Evolutionary conservation across 805 yeast species (phyloP).

Genomic region (Yarrowia bubula): DNA sequence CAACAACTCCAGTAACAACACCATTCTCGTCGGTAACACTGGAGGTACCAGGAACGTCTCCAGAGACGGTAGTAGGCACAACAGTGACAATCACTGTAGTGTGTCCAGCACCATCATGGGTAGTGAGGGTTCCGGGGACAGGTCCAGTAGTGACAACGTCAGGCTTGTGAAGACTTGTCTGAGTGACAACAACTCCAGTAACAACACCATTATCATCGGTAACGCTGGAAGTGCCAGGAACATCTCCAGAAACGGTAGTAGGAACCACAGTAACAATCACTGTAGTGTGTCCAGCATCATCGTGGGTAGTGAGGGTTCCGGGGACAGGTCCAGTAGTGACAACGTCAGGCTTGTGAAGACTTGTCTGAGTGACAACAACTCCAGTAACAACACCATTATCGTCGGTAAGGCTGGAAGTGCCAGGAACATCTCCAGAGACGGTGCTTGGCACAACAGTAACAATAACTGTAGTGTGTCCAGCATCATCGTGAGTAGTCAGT

Average conservation of each 20-base stretch:
- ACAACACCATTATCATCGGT: not conserved
- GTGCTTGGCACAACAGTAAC: no score
- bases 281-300: not conserved
- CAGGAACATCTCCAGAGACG: no score
- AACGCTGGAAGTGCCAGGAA: not conserved
- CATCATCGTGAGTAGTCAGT: not conserved
- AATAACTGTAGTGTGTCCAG: not conserved
- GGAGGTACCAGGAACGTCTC: not conserved
- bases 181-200: not conserved
- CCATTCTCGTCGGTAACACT: not conserved
- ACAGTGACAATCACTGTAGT: not conserved
- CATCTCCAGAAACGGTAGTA: not conserved
- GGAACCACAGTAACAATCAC: no score
- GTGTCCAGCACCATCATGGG: not conserved
- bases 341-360: not conserved
- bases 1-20: not conserved
- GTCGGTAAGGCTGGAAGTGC: no score
- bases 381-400: no score
- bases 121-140: not conserved
- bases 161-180: not conserved
- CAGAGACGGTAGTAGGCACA: not conserved
- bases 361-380: no score
- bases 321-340: not conserved
- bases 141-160: not conserved
- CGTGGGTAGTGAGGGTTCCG: not conserved